Conservation (phyloP, 2,329 filamentous ascomycete genomes). For the Botrytis fragariae region DNA sequence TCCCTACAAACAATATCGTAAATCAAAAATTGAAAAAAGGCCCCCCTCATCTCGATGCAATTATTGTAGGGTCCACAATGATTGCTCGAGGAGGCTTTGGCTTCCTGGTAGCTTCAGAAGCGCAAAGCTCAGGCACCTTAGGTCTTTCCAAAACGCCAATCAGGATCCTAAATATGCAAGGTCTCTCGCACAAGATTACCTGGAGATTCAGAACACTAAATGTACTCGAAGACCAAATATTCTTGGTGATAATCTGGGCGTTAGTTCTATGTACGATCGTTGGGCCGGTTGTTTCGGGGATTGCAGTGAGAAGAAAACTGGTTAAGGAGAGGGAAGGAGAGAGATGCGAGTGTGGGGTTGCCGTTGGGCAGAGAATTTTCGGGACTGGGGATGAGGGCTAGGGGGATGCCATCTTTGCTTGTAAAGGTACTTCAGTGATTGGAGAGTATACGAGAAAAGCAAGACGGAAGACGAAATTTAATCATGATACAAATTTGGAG, state of each 20-base stretch:
- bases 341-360: neutral
- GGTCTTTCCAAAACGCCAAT: neutral
- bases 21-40: neutral
- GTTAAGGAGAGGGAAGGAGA: neutral
- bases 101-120: conserved; percentile 70
- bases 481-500: neutral
- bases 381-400: neutral
- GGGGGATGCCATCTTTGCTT: conserved; percentile 14
- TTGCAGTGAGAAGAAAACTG: conserved; percentile 11
- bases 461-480: neutral
- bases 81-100: conserved; percentile 75
- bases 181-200: too few relatives aligned
- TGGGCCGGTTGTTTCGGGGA: conserved; percentile 43
- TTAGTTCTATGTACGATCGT: conserved; percentile 54
- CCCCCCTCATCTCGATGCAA: conserved; percentile 25
- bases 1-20: neutral
- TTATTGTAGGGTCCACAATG: conserved; percentile 52
- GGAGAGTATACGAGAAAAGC: neutral
- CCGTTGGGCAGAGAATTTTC: neutral
- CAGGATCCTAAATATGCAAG: neutral
- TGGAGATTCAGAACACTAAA: neutral
- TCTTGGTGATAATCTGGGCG: conserved; percentile 54
- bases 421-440: neutral
- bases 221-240: conserved; percentile 41
- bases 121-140: conserved; percentile 49